Conservation (phyloP, 495 filamentous ascomycete genomes). For the Penicillium malachiteum region DNA sequence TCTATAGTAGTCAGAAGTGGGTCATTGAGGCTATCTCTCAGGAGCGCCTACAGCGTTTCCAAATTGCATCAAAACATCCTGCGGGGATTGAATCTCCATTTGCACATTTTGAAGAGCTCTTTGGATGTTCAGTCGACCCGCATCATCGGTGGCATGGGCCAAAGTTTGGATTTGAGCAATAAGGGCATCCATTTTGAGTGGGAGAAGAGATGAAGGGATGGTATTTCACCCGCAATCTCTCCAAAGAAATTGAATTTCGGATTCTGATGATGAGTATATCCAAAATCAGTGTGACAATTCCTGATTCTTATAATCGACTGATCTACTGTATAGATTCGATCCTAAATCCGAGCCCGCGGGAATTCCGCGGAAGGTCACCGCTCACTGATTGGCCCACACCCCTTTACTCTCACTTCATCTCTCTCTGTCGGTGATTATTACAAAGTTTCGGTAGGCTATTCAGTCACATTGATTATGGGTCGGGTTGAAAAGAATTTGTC, state of each 20-base stretch:
- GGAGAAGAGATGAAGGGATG: background rate
- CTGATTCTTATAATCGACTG: background rate
- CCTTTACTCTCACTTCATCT: background rate
- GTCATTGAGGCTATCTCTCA: background rate
- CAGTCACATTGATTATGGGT: slow-evolving; percentile 5
- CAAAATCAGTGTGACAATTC: background rate
- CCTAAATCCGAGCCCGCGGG: slow-evolving; percentile 10
- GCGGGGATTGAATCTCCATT: slow-evolving; percentile 20
- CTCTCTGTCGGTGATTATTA: background rate
- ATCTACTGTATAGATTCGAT: background rate
- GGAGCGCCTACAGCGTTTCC: slow-evolving; percentile 15
- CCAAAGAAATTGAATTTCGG: background rate
- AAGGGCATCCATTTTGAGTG: slow-evolving; percentile 26
- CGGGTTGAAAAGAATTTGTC: slow-evolving; percentile 15
- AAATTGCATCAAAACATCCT: slow-evolving; percentile 18
- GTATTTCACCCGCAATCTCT: background rate
- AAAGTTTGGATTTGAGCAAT: slow-evolving; percentile 23
- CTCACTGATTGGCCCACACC: slow-evolving; percentile 13
- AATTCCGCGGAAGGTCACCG: slow-evolving; percentile 18
- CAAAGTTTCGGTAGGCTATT: background rate
- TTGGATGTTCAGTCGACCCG: slow-evolving; percentile 19
- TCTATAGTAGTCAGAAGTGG: slow-evolving; percentile 9
- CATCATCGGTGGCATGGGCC: slow-evolving; percentile 21
- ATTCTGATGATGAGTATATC: background rate
- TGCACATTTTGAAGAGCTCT: slow-evolving; percentile 16